Base-by-base conservation (phyloP, 176 grass and related monocot species). In the Zoysia pacifica region DNA sequence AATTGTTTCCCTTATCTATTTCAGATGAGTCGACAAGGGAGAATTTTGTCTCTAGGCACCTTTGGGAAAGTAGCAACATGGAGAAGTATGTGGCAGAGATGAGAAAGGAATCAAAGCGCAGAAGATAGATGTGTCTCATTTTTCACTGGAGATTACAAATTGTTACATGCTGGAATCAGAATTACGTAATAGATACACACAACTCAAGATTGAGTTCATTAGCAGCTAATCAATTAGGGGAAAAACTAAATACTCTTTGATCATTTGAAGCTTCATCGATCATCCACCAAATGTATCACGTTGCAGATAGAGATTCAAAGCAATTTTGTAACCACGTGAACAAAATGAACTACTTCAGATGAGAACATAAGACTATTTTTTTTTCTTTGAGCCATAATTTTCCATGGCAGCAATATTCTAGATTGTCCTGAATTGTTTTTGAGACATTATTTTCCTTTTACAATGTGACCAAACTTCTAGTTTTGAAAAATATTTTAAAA, bases 21-120 rank as follows among this genome's bases (percentile, higher is more conserved):
- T n/a, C 81, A 98, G 95, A 93, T 85, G 92, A 93, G 51, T 80
- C 75, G 7, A 89, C 11, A 13, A 98, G 89, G 77, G 69, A 83
- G 81, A 85, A 91, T 84, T 79, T 98, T 60, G 88, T 94, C 14
- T 71, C 46, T 51, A 93, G 84, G 77, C 90, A 76, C 59, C 89
- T 98, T 51, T 98, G 92, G 95, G 92, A 85, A 20, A 91, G 89
- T 87, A 77, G 15, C 59, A 98, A 93, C 83, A 98, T 94, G 95
- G 87, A 94, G 78, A 94, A 18, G 72, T 92, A 94, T 51, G 56
- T 82, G 7, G 67, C 71, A 20, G 92, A 93, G 47, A 89, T 67
- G 56, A 93, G 86, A 70, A 94, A 87, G 86, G 92, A 92, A 76
- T 91, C 92, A 13, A 98, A 91, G 83, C 90, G 92, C 42, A 84